Base-by-base conservation (phyloP, 2,329 filamentous ascomycete genomes). In the Helicocarpus griseus region DNA sequence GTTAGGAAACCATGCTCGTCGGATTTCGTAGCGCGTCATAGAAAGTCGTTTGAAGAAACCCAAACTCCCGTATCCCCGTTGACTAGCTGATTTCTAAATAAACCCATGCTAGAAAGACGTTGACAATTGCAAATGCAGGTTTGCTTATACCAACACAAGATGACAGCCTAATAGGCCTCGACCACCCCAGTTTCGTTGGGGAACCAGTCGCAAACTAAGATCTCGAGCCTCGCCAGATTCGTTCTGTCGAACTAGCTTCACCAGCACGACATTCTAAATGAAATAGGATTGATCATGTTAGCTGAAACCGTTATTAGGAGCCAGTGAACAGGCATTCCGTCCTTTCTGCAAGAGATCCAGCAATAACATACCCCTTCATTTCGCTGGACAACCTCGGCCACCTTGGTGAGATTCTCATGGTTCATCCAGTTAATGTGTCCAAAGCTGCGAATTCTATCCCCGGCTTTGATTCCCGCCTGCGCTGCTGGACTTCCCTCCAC, bases 111-210 rank as follows among this genome's bases (percentile, higher is more conserved):
- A n/a, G n/a, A n/a, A n/a, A n/a, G n/a, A n/a, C n/a, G n/a, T n/a
- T n/a, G n/a, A n/a, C n/a, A 17, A 1, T 7, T 22, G 13, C 11
- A n/a, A 4, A 17, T 28, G 7, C n/a, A 39, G 14, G 21, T 24
- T 8, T 14, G 13, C 5, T 78, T 73, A 95, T 52, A 94, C 59
- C 24, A 88, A 89, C 58, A 95, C 71, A 57, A 97, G 80, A 72
- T 96, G 90, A 67, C 91, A 98, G 50, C 91, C 91, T 61, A 98
- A 73, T 66, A 94, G 73, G 11, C 91, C 93, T 67, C 89, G 78
- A 28, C 93, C 93, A 58, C 91, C 91, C 91, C 93, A 98, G 64
- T 90, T 77, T 41, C 81, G 80, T 60, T 81, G 79, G 49, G 91
- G 91, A 45, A 77, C 87, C 57, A 98, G 71, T 57, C 80, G 82